phyloP scores from a whole-genome alignment of 164 flowering plant species.

The Chloranthus sessilifolius region DNA sequence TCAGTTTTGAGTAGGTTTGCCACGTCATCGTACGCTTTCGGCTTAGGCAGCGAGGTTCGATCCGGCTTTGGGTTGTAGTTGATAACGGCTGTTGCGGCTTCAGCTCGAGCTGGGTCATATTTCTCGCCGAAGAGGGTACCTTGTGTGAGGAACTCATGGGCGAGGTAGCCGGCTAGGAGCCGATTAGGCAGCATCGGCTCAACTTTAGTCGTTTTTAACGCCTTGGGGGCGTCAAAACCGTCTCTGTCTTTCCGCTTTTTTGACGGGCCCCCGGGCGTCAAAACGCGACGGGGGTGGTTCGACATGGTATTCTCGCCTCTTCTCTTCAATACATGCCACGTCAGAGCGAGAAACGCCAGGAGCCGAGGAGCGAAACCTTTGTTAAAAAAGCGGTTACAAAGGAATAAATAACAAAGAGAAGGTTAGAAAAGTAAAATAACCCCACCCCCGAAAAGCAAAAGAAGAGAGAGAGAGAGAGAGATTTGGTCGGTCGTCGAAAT shows the following conservation, averaged over 20 bases:
- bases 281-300: constrained; percentile 31
- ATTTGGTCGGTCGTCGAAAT: constrained; percentile 8
- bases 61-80: constrained; percentile 20
- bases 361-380: too few relatives aligned
- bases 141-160: constrained; percentile 57
- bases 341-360: constrained; percentile 16
- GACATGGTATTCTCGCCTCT: constrained; percentile 15
- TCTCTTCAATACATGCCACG: constrained; percentile 27
- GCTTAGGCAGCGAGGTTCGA: constrained; percentile 2
- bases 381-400: neutral
- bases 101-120: constrained; percentile 51
- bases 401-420: neutral
- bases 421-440: constrained; percentile 17
- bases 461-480: constrained; percentile 4
- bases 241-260: constrained; percentile 56
- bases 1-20: constrained; percentile 53
- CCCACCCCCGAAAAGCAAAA: neutral
- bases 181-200: constrained; percentile 34
- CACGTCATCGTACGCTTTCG: constrained; percentile 52
- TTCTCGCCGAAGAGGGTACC: constrained; percentile 70
- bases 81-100: constrained; percentile 27
- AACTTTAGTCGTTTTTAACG: constrained; percentile 14
- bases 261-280: constrained; percentile 38
- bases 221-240: constrained; percentile 14
- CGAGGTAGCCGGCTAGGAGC: constrained; percentile 82